Evolutionary conservation across 2,329 filamentous ascomycete species (phyloP).

Genomic region (Ambrosiella beaveri): DNA sequence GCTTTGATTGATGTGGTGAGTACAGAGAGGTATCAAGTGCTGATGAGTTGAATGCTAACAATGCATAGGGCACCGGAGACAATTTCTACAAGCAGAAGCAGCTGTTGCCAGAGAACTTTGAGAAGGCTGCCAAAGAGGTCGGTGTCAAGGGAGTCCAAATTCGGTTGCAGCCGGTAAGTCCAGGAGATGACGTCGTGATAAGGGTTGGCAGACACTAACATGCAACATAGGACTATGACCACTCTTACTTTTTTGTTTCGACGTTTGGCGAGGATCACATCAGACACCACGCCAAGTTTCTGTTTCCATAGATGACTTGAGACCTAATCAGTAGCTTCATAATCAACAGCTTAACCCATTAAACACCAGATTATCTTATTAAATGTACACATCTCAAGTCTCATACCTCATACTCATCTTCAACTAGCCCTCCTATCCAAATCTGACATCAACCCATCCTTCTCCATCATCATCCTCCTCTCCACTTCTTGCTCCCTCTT

Average conservation of each 20-base stretch:
- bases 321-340: neutral
- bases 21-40: constrained; percentile 16
- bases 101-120: constrained; percentile 83
- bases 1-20: constrained; percentile 73
- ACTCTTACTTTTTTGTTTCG: constrained; percentile 95
- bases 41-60: neutral
- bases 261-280: constrained; percentile 82
- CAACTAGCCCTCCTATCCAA: constrained; percentile 34
- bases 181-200: neutral
- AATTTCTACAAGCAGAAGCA: constrained; percentile 94
- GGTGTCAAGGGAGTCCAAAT: constrained; percentile 58
- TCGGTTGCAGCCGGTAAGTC: constrained; percentile 57
- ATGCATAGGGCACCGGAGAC: constrained; percentile 62
- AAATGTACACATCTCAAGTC: neutral
- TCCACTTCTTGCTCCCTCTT: constrained; percentile 47
- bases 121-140: constrained; percentile 57
- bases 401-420: neutral
- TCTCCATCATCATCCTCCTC: constrained; percentile 28
- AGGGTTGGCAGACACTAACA: neutral
- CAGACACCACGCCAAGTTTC: constrained; percentile 74
- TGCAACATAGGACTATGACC: constrained; percentile 60
- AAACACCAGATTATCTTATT: neutral
- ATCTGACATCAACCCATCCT: constrained; percentile 21
- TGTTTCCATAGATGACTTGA: constrained; percentile 22
- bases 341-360: neutral